These are phyloP conservation scores for Candida dajiaensis DNA, from an alignment of 805 yeast species.

Conservation along the genomic window DNA sequence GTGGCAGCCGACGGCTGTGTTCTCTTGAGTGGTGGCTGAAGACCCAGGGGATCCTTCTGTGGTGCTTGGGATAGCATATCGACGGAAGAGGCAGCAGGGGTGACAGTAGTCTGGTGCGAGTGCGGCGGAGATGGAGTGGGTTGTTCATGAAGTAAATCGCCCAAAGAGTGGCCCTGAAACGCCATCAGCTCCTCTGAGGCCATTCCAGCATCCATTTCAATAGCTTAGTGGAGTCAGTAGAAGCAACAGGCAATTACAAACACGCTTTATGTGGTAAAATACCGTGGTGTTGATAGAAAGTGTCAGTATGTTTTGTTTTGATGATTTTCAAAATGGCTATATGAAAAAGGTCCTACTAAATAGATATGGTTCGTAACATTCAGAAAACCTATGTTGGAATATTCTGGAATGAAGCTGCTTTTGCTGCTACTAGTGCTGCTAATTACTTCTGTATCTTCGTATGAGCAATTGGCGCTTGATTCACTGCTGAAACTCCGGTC, in stretches of 20 bases:
- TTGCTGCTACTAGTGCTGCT: not conserved
- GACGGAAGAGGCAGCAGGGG: not conserved
- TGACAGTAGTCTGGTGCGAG: not conserved
- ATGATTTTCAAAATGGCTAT: not conserved
- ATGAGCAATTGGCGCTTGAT: constrained; percentile 5
- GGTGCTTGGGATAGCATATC: not conserved
- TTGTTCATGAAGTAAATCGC: not conserved
- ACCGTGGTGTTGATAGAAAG: not conserved
- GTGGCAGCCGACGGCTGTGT: not conserved
- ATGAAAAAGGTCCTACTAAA: too few relatives aligned
- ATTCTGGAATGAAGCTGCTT: not conserved
- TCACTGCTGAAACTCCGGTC: constrained; percentile 3
- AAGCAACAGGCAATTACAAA: not conserved
- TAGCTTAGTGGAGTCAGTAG: not conserved
- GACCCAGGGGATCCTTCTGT: not conserved
- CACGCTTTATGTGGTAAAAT: not conserved
- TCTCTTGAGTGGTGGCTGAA: not conserved
- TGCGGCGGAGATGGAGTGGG: not conserved
- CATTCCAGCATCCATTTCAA: constrained; percentile 1
- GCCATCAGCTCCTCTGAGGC: constrained; percentile 3
- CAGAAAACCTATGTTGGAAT: not conserved
- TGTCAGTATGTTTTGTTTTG: not conserved
- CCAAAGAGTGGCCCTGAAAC: not conserved
- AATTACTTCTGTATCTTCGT: not conserved
- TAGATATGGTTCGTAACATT: too few relatives aligned